These are phyloP conservation scores for Wickerhamomyces rabaulensis DNA, from an alignment of 805 yeast species.

Conservation along the genomic window DNA sequence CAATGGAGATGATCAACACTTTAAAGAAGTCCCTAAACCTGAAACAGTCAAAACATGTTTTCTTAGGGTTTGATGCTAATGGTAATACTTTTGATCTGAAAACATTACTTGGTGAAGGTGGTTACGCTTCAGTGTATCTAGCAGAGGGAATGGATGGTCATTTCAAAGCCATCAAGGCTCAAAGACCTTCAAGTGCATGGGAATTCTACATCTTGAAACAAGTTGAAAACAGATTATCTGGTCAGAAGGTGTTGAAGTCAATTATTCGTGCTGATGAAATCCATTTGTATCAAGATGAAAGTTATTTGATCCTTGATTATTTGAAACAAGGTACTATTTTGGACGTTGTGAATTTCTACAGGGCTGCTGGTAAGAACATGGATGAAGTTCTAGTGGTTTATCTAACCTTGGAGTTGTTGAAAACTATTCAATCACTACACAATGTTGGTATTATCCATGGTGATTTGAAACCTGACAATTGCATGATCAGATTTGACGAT, in stretches of 20 bases:
- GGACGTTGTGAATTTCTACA: conserved; percentile 55
- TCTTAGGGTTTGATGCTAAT: conserved; percentile 39
- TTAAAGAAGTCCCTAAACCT: conserved; percentile 31
- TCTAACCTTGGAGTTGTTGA: conserved; percentile 59
- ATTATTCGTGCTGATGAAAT: conserved; percentile 48
- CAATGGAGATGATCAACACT: conserved; percentile 30
- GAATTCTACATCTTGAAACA: conserved; percentile 70
- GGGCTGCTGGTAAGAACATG: conserved; percentile 28
- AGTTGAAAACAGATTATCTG: conserved; percentile 38
- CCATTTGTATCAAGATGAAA: conserved; percentile 31
- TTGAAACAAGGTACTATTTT: conserved; percentile 64
- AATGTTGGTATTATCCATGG: conserved; percentile 69
- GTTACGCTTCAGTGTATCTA: conserved; percentile 69
- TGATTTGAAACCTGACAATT: conserved; percentile 80
- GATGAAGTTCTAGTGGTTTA: conserved; percentile 64
- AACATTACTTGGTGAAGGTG: conserved; percentile 71
- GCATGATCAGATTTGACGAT: conserved; percentile 58
- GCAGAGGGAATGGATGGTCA: conserved; percentile 55
- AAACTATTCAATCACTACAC: conserved; percentile 59
- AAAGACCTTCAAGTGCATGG: conserved; percentile 69
- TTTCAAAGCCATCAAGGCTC: conserved; percentile 66
- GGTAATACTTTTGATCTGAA: conserved; percentile 43
- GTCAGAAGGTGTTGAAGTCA: conserved; percentile 26
- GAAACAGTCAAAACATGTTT: conserved; percentile 27
- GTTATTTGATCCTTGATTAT: conserved; percentile 20